Percentiles rank a stretch among this genome's conserved stretches.
These are phyloP conservation scores for Blastosporella zonata DNA, from an alignment of 1,284 basidiomycete species.

Conservation along the genomic window DNA sequence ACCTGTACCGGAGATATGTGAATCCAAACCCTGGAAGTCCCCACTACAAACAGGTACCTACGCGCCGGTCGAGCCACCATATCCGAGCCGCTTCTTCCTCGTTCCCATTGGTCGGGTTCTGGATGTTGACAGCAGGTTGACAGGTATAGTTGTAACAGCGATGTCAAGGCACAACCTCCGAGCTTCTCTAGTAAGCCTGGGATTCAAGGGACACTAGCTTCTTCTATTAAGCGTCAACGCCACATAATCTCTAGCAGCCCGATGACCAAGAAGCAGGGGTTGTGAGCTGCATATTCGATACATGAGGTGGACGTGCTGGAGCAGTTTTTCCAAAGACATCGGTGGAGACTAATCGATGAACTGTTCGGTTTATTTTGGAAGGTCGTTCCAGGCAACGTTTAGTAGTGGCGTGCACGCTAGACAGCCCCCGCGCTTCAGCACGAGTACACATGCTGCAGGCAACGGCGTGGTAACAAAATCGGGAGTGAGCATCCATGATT, in stretches of 20 bases:
- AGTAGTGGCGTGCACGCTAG: slow-evolving; percentile 8
- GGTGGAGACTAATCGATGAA: slow-evolving; percentile 11
- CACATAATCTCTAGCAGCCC: slow-evolving; percentile 7
- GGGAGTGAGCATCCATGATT: slow-evolving; percentile 3
- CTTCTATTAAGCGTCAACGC: slow-evolving; percentile 4
- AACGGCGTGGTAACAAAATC: slow-evolving; percentile 2
- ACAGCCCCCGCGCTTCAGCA: slow-evolving; percentile 1
- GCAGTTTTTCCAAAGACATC: slow-evolving; percentile 7
- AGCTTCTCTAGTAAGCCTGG: background rate
- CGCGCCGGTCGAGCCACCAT: background rate
- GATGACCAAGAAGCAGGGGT: slow-evolving; percentile 5
- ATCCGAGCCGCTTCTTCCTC: background rate
- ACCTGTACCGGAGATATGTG: too few relatives aligned
- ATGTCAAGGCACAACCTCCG: background rate
- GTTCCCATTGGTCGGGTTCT: background rate
- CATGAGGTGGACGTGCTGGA: slow-evolving; percentile 14
- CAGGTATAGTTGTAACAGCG: background rate
- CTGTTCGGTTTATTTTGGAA: slow-evolving; percentile 2
- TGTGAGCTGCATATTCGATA: slow-evolving; percentile 5
- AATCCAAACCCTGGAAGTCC: background rate
- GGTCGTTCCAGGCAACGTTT: slow-evolving; percentile 7
- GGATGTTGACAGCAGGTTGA: background rate
- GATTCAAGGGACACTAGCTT: background rate
- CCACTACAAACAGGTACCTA: background rate
- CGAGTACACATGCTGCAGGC: background rate